A percentile compares a stretch with the other conserved stretches of the same genome.
Evolutionary conservation across 805 yeast species (phyloP).

Genomic region (Candida koratica): DNA sequence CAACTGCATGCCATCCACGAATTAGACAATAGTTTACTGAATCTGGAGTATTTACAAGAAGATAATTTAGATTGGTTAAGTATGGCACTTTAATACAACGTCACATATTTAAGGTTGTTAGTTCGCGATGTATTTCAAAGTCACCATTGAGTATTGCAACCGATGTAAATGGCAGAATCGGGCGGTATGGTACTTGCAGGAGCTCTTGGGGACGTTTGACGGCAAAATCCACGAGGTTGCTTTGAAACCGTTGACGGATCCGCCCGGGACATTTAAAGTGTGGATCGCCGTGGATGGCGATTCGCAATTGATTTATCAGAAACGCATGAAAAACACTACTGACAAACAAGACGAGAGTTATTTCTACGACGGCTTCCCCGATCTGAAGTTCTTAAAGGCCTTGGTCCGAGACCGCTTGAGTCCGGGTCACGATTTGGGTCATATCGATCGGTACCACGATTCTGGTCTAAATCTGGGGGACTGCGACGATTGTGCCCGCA

Average conservation of each 20-base stretch:
- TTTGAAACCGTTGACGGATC: constrained; percentile 21
- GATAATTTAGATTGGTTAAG: constrained; percentile 29
- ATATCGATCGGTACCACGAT: constrained; percentile 44
- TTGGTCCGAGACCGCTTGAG: constrained; percentile 56
- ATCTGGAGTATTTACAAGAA: constrained; percentile 16
- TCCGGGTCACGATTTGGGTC: constrained; percentile 58
- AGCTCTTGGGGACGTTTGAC: constrained; percentile 79
- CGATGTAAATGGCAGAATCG: constrained; percentile 86
- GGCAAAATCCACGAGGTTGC: constrained; percentile 44
- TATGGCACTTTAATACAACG: constrained; percentile 25
- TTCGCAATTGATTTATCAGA: constrained; percentile 40
- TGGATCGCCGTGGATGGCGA: constrained; percentile 10
- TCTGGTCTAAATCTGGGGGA: constrained; percentile 6
- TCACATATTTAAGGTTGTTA: too few relatives aligned
- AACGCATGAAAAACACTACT: constrained; percentile 43
- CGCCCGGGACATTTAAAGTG: constrained; percentile 26
- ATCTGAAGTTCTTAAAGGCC: constrained; percentile 72
- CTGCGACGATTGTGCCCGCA: too few relatives aligned
- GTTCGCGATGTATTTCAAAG: constrained; percentile 6
- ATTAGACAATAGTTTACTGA: constrained; percentile 13
- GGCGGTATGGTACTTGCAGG: constrained; percentile 86
- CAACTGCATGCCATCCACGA: constrained; percentile 15
- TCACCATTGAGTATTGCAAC: constrained; percentile 71
- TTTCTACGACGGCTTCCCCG: constrained; percentile 76
- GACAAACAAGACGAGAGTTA: constrained; percentile 25